Evolutionary conservation across 2,329 filamentous ascomycete species (phyloP), one percentile per base, ranked within the genome.

Genomic region (Aspergillus sp.): DNA sequence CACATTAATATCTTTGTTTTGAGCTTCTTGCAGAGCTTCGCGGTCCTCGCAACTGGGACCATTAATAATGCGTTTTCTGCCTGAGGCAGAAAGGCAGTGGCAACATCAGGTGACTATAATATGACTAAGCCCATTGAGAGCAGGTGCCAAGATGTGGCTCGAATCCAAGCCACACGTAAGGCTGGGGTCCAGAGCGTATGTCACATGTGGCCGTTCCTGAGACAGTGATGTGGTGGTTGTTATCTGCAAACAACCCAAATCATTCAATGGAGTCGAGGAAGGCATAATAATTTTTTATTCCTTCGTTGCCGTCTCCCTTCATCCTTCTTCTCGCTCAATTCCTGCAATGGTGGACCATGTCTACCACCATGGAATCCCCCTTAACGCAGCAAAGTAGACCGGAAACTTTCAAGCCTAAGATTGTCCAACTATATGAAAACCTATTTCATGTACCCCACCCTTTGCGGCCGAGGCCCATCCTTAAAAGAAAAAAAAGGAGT

Each of bases 351-450:
- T 62, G 54, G 52, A 62, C 55, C 51, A 58, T 57, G 53, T 57
- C 58, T 46, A 62, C 58, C 67, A 68, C 47, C 55, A 96, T 96
- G 91, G 91, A 96, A 80, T 98, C 93, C 73, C 95, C 95, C 63
- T 85, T 99, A 72, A 96, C 93, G 57, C 92, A 96, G 77, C 92
- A 97, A 82, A 86, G 87, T 76, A 86, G 91, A 69, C 95, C 93
- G 55, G 90, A 96, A 75, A 86, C 89, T 41, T 97, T 99, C 73
- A 90, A 96, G 77, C 93, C 90, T 55, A 99, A 99, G 80, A 90
- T 99, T 65, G 89, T 96, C 60, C 84, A 90, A 74, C 86, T 98
- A 52, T 99, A 99, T 77, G 86, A 93, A 69, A 84, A 85, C 64
- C 81, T 98, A 19, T 93, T 98, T 81, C 78, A 77, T 67, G 83